Evolutionary conservation across 169 alveolate genomes (phyloP).

Genomic region (Eimeria sp.): DNA sequence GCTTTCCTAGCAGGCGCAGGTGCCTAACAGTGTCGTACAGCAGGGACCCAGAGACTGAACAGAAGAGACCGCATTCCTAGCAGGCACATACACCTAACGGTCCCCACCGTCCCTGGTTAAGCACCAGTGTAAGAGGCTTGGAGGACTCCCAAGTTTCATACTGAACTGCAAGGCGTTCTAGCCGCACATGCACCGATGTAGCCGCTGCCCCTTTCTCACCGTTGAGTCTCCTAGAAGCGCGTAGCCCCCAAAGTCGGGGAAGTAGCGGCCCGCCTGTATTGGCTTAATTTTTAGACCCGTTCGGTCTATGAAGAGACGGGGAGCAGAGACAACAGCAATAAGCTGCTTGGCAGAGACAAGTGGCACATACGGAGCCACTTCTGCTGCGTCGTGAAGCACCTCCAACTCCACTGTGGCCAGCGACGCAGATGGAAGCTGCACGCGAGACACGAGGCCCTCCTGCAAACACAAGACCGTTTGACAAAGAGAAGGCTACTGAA

Average conservation of each 20-base stretch:
- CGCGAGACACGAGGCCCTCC: conserved; percentile 84
- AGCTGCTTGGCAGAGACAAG: conserved; percentile 83
- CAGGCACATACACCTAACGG: too few species aligned
- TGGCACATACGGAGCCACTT: conserved; percentile 82
- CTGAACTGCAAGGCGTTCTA: too few species aligned
- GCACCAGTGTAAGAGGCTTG: too few species aligned
- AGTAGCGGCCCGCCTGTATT: conserved; percentile 85
- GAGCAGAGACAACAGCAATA: conserved; percentile 87
- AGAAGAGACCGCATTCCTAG: too few species aligned
- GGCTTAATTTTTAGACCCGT: conserved; percentile 91
- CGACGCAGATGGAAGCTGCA: conserved; percentile 78
- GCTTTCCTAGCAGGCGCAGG: too few species aligned
- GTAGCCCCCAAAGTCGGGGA: conserved; percentile 88
- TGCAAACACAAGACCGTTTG: neutral
- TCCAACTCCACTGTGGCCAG: conserved; percentile 88
- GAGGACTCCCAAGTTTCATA: too few species aligned
- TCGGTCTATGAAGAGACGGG: conserved; percentile 91
- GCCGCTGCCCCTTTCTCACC: neutral
- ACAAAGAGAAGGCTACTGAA: too few species aligned
- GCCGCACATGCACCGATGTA: too few species aligned
- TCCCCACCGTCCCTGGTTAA: too few species aligned
- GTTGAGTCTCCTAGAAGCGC: conserved; percentile 85
- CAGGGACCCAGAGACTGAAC: too few species aligned
- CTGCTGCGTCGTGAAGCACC: conserved; percentile 85
- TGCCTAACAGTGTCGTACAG: too few species aligned